Base-by-base conservation (phyloP, 768 basidiomycete genomes). In the Boletus reticuloceps region DNA sequence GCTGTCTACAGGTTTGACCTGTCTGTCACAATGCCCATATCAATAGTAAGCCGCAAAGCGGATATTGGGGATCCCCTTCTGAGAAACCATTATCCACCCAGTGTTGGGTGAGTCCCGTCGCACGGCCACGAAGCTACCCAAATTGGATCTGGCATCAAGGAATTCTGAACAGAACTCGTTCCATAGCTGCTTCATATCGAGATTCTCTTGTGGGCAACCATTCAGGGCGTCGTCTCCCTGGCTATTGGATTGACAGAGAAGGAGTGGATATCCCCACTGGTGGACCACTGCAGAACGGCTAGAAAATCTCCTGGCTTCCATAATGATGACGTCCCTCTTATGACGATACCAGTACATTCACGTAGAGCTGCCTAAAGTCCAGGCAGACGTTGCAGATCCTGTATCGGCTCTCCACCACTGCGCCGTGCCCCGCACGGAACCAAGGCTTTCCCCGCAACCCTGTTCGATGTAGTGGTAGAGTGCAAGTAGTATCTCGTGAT, bases 401-500 rank as follows among this genome's bases (percentile, higher is more conserved):
- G 68, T 89, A 89, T 67, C 83, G 85, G 4, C 77, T 83, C 51
- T 80, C 79, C 39, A 72, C 77, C 8, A 63, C 72, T 19, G 69
- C 74, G 55, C 75, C 81, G 46, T 72, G 71, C 66, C 54, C 66
- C 43, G 62, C 74, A 22, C 69, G 70, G 4, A 74, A 83, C 57
- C 80, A 29, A 29, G 29, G 29, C 29, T 84, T 10, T 90, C 90
- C 76, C 90, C 7, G 76, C 86, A 1, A 84, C 86, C 14, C 72
- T 91, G 1, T 67, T 90, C 13, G 89, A 90, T 66, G 81, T 80
- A 4, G 63, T 88, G 16, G 79, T 84, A 4, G 83, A 84, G 3
- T 87, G 88, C 16, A 70, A 76, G 46, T 85, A 88, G 45, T 85
- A 87, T 67, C 82, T 91, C 31, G 73, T 84, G 45, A 72, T 78